A percentile compares a stretch with the other conserved stretches of the same genome.
Evolutionary conservation across 495 filamentous ascomycete genomes (phyloP).

Genomic region (Penicillium silybi): DNA sequence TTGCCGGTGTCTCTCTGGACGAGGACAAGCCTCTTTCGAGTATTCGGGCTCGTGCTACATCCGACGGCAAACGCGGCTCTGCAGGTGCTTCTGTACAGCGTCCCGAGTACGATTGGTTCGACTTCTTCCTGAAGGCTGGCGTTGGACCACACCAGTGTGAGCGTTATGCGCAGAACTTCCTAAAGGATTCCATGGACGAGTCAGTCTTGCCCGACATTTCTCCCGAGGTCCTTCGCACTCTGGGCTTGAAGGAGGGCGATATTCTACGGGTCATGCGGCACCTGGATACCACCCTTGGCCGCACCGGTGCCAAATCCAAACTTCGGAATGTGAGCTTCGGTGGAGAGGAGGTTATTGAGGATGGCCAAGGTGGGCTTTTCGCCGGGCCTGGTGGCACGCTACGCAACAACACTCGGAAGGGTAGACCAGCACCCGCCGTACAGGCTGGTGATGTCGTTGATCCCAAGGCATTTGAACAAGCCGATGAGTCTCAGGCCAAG

Average conservation of each 20-base stretch:
- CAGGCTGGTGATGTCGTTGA: slow-evolving; percentile 84
- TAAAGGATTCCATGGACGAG: slow-evolving; percentile 92
- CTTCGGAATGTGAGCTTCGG: slow-evolving; percentile 60
- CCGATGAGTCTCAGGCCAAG: slow-evolving; percentile 40
- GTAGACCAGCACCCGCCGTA: slow-evolving; percentile 77
- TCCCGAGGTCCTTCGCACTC: slow-evolving; percentile 70
- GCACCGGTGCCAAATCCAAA: slow-evolving; percentile 56
- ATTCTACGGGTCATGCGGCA: slow-evolving; percentile 91
- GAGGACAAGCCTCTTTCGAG: slow-evolving; percentile 94
- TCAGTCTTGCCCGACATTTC: slow-evolving; percentile 83
- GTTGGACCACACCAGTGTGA: slow-evolving; percentile 90
- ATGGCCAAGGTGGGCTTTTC: slow-evolving; percentile 70
- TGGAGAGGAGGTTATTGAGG: slow-evolving; percentile 52
- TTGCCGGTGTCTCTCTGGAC: slow-evolving; percentile 83
- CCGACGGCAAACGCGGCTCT: slow-evolving; percentile 21
- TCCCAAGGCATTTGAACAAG: slow-evolving; percentile 75
- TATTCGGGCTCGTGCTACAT: slow-evolving; percentile 44
- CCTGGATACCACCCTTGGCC: slow-evolving; percentile 75
- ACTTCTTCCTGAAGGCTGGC: slow-evolving; percentile 92
- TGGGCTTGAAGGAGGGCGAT: slow-evolving; percentile 93
- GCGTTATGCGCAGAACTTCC: slow-evolving; percentile 84
- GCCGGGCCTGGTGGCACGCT: slow-evolving; percentile 84
- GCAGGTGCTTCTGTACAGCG: slow-evolving; percentile 55
- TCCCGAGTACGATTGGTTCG: slow-evolving; percentile 92
- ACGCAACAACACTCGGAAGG: slow-evolving; percentile 93